Conservation (phyloP, 495 filamentous ascomycete genomes). For the Pseudoneurospora amorphoporcata region DNA sequence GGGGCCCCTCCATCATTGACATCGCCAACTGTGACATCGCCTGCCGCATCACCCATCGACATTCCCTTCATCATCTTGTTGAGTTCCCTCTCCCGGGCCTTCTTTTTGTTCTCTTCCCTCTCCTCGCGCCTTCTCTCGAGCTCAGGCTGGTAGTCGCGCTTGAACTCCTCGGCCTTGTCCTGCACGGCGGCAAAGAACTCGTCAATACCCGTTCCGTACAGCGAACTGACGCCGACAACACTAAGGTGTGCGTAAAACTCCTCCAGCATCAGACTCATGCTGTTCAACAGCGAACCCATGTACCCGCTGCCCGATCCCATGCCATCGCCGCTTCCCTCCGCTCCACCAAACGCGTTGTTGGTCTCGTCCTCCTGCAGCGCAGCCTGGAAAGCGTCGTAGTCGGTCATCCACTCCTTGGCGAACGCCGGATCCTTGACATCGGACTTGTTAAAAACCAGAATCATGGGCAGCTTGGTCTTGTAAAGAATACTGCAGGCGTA, state of each 20-base stretch:
- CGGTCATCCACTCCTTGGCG: slow-evolving; percentile 99
- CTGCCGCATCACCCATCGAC: slow-evolving; percentile 45
- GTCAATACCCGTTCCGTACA: slow-evolving; percentile 84
- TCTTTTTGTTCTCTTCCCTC: slow-evolving; percentile 60
- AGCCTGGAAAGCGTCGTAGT: slow-evolving; percentile 90
- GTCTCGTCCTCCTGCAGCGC: slow-evolving; percentile 75
- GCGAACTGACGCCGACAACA: slow-evolving; percentile 84
- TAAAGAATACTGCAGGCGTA: slow-evolving; percentile 97
- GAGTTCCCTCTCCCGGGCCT: slow-evolving; percentile 65
- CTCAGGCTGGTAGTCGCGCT: slow-evolving; percentile 84
- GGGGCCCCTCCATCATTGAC: slow-evolving; percentile 46
- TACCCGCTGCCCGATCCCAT: slow-evolving; percentile 67
- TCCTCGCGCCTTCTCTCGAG: slow-evolving; percentile 68
- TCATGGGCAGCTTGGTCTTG: slow-evolving; percentile 97
- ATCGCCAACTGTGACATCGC: slow-evolving; percentile 21
- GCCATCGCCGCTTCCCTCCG: slow-evolving; percentile 53
- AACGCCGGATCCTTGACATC: slow-evolving; percentile 86
- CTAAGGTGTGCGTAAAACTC: slow-evolving; percentile 93
- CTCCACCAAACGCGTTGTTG: slow-evolving; percentile 61
- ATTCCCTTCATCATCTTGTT: slow-evolving; percentile 93
- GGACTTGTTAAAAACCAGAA: slow-evolving; percentile 97
- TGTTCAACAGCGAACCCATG: slow-evolving; percentile 92
- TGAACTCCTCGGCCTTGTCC: slow-evolving; percentile 81
- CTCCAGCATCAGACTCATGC: slow-evolving; percentile 94
- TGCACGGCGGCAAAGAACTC: slow-evolving; percentile 86